These are phyloP conservation scores for Takakia lepidozioides DNA, from an alignment of 225 moss, liverwort and hornwort species.

Conservation along the genomic window DNA sequence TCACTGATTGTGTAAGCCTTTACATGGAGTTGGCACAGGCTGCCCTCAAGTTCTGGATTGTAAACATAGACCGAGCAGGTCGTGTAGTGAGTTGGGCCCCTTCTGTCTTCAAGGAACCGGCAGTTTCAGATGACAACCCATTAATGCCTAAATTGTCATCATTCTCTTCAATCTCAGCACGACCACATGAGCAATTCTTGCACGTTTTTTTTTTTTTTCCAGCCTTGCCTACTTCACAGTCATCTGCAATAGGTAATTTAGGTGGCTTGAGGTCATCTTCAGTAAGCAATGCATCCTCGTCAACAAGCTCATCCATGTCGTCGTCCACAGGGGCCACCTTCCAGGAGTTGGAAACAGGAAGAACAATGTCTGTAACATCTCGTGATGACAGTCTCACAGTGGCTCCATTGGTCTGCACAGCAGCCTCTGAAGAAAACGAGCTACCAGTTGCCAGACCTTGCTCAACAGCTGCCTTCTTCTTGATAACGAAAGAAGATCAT, in stretches of 20 bases:
- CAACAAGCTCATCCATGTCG: conserved; percentile 75
- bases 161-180: conserved; percentile 72
- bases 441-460: conserved; percentile 5
- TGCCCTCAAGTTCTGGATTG: no score
- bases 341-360: conserved; percentile 11
- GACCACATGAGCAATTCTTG: conserved; percentile 94
- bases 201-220: conserved; percentile 88
- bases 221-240: conserved; percentile 59
- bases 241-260: conserved; percentile 35
- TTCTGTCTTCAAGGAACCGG: no score
- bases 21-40: no score
- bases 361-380: conserved; percentile 8
- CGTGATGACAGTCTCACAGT: conserved; percentile 17
- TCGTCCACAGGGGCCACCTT: conserved; percentile 27
- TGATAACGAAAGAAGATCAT: conserved; percentile 47
- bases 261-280: conserved; percentile 51
- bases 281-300: conserved; percentile 59
- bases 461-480: conserved; percentile 31
- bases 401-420: conserved; percentile 13
- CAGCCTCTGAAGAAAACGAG: no score
- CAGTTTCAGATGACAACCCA: no score
- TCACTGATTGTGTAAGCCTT: no score
- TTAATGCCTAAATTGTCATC: no score
- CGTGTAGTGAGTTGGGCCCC: no score
- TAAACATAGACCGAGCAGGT: no score